Evolutionary conservation across 2,329 filamentous ascomycete species (phyloP), one percentile per base, ranked within the genome.

Genomic region (Sclerotinia trifoliorum): DNA sequence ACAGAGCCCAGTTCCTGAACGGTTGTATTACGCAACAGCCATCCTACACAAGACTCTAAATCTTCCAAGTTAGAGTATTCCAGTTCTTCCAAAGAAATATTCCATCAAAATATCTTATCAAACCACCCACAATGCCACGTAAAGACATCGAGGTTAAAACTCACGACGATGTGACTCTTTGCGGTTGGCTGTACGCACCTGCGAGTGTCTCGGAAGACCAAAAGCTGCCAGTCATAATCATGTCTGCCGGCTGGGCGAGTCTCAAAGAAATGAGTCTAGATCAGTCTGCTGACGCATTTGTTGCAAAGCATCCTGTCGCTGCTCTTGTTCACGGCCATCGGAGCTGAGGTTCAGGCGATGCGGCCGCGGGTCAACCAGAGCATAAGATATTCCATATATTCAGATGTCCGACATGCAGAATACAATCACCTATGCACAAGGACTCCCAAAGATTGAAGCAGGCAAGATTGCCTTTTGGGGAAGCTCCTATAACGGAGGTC

Each of bases 391-490:
- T 32, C 74, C 77, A 0, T 39, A 65, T 5, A 29, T 74, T 51
- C 78, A 81, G 69, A 70, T 72, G 32, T 75, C 72, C 58, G 79
- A 81, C 70, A 75, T 76, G 52, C 75, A 73, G 8, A 78, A 80
- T 70, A 79, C 79, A 7, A 79, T 81, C 55, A 80, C 78, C 19
- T 81, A 77, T 71, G 76, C 76, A 7, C 76, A 77, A 56, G 73
- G 73, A 10, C 65, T 73, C 21, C 32, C 68, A 3, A 74, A 79
- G 35, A 76, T 35, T 2, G 73, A 79, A 70, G 39, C 69, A 3
- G 58, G 73, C 15, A 77, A 73, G 51, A 77, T 81, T 64, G 78
- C 75, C 19, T 72, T 80, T 29, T 81, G 79, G 78, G 80, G 79
- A 15, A 74, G 70, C 61, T 76, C 75, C 15, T 78, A 79, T 70